Base-by-base conservation (phyloP, 169 alveolate genomes). In the Plasmodium berghei region DNA sequence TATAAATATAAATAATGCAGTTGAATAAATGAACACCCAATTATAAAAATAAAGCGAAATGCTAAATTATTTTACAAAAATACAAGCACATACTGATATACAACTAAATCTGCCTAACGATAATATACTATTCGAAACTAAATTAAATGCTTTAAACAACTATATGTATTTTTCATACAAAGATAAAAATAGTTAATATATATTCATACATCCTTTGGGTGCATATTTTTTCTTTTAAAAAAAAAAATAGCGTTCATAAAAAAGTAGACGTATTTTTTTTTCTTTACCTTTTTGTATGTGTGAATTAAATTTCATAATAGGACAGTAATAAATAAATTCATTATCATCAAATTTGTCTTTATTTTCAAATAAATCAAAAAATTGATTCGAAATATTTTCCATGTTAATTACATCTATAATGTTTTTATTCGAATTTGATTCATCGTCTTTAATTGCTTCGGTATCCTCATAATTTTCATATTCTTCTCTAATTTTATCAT, bases 301-400 rank as follows among this genome's bases (percentile, higher is more conserved):
- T 3, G 90, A 62, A n/a, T 80, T 80, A 72, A 40, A 80, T 8
- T 46, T 24, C 72, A 80, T 12, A 18, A 80, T 62, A 12, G 90
- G 90, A 48, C 90, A 80, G 52, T 80, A 80, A 20, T 64, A 80
- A n/a, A 67, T 34, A 55, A 67, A 80, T 5, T 58, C 83, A 12
- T 46, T 66, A 45, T 28, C 16, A 48, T 80, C 90, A 24, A 20
- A 40, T 4, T 70, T 4, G 46, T 80, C 90, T 12, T 67, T 55
- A 58, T 80, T 58, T 67, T 49, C 55, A 61, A 80, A 80, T 24
- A 61, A 16, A 18, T 61, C 80, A 67, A 67, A 80, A 28, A 72
- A 56, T 2, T 49, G 20, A 54, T 42, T 26, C 6, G 55, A 67
- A 20, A 45, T 40, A 4, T 67, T 48, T 46, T 45, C 40, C 40